Evolutionary conservation across 495 filamentous ascomycete species (phyloP), one percentile per base, ranked within the genome.

Genomic region (Viridothelium virens): DNA sequence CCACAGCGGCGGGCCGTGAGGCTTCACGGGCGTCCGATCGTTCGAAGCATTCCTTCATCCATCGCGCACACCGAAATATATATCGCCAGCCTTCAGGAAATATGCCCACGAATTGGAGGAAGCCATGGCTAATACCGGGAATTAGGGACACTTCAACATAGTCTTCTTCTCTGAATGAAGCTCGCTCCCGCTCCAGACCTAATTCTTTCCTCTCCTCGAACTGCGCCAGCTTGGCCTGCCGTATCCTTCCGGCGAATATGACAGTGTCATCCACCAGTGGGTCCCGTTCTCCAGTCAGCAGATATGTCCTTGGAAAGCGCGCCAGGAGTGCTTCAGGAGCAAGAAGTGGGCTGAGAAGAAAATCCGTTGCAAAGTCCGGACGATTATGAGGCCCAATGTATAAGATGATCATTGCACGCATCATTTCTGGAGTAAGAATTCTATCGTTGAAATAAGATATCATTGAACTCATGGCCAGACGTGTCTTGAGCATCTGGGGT

Each of bases 381-480:
- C 91, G 86, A 77, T 92, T 88, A 73, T 96, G 86, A 0, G 93
- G 92, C 16, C 94, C 95, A 69, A 98, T 89, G 73, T 98, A 98
- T 31, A 98, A 83, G 75, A 98, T 96, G 66, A 98, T 94, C 94
- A 98, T 97, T 38, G 92, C 92, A 63, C 94, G 88, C 89, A 97
- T 96, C 91, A 98, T 96, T 74, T 97, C 95, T 0, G 94, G 95
- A 0, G 90, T 92, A 34, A 98, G 82, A 44, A 98, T 89, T 33
- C 95, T 90, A 77, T 98, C 94, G 75, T 92, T 91, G 74, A 96
- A 94, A 78, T 97, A 98, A 11, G 93, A 96, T 64, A 98, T 92
- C 85, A 96, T 93, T n/a, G 86, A 90, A 0, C 91, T 91, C 77
- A 91, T 92, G 48, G 94, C 92, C 7, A 98, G 84, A 48, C 91